Conservation (phyloP, 2,329 filamentous ascomycete genomes). For the Neophaeococcomyces aloes region DNA sequence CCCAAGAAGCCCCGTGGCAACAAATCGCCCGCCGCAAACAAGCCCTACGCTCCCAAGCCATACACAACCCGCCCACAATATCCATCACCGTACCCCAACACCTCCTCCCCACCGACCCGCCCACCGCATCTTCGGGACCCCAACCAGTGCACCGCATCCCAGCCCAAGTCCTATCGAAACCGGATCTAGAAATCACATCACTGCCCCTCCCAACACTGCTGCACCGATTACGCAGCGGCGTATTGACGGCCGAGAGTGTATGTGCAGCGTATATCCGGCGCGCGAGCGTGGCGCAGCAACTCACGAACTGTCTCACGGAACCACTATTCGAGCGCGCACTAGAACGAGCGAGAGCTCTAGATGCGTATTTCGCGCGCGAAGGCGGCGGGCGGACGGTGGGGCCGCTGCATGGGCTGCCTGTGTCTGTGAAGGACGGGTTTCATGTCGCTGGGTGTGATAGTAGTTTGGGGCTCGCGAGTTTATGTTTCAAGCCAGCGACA, state of each 20-base stretch:
- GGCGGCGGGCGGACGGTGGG: constrained; percentile 21
- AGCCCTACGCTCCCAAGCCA: constrained; percentile 21
- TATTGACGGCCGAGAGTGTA: constrained; percentile 36
- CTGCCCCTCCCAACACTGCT: constrained; percentile 37
- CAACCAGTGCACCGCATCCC: constrained; percentile 40
- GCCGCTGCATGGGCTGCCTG: constrained; percentile 31
- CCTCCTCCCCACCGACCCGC: constrained; percentile 18
- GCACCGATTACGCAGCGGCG: constrained; percentile 25
- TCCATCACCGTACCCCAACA: constrained; percentile 28
- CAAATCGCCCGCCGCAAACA: constrained; percentile 31
- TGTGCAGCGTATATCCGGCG: constrained; percentile 45
- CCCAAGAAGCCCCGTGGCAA: constrained; percentile 15
- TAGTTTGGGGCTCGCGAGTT: constrained; percentile 48
- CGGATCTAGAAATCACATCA: constrained; percentile 45
- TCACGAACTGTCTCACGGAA: constrained; percentile 30
- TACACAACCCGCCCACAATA: constrained; percentile 25
- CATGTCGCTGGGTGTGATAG: constrained; percentile 41
- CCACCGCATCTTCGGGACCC: constrained; percentile 9
- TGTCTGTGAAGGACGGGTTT: constrained; percentile 28
- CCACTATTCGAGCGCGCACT: constrained; percentile 29
- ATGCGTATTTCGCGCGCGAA: constrained; percentile 24
- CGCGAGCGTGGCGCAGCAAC: constrained; percentile 25
- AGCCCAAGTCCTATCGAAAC: constrained; percentile 41
- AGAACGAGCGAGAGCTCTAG: constrained; percentile 28
- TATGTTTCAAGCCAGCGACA: constrained; percentile 49